Conservation (phyloP, 2,329 filamentous ascomycete genomes). For the Colletotrichum paranaense region DNA sequence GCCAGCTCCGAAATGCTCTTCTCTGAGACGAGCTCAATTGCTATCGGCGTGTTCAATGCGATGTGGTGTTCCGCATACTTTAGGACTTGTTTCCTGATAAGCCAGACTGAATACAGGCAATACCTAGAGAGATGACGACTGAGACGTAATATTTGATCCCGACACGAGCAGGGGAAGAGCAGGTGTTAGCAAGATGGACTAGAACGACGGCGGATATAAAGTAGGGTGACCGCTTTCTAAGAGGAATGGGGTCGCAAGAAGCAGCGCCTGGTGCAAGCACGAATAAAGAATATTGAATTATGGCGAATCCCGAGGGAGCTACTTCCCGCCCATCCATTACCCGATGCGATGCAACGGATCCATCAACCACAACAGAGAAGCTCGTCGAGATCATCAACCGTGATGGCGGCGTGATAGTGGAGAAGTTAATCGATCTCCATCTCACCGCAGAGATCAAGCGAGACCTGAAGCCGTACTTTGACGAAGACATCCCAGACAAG, state of each 20-base stretch:
- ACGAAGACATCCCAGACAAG: constrained; percentile 47
- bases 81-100: not conserved
- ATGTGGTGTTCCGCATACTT: not conserved
- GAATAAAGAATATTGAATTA: not conserved
- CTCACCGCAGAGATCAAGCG: constrained; percentile 48
- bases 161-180: not conserved
- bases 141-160: not conserved
- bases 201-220: not conserved
- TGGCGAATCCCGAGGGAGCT: not conserved
- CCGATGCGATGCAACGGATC: constrained; percentile 37
- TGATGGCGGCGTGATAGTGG: constrained; percentile 51
- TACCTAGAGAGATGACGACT: not conserved
- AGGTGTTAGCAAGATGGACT: not conserved
- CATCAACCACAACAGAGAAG: constrained; percentile 35
- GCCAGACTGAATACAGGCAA: not conserved
- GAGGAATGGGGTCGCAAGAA: too few species aligned
- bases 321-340: not conserved
- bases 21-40: not conserved
- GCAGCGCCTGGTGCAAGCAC: not conserved
- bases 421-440: constrained; percentile 46
- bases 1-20: not conserved
- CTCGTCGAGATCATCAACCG: constrained; percentile 40
- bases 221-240: too few species aligned
- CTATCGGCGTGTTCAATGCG: not conserved
- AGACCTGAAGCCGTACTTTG: constrained; percentile 51